Evolutionary conservation across 1,139 yeast genomes (phyloP).

Genomic region (Suhomyces ambrosiae): DNA sequence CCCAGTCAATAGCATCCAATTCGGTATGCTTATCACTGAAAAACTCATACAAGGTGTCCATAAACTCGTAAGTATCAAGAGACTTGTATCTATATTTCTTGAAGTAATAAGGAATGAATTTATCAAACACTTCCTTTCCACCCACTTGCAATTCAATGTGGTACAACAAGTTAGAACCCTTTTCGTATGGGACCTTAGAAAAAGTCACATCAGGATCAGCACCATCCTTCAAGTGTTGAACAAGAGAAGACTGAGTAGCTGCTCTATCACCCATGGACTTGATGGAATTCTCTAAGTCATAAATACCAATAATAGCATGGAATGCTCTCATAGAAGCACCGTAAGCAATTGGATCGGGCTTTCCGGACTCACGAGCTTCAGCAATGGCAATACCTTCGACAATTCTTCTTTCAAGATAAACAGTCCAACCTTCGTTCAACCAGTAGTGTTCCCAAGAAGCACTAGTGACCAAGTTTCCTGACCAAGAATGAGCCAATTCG

Average conservation of each 20-base stretch:
- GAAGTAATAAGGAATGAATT: constrained; percentile 79
- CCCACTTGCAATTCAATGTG: constrained; percentile 66
- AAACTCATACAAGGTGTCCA: constrained; percentile 71
- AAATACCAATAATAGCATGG: constrained; percentile 87
- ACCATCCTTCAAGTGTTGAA: constrained; percentile 66
- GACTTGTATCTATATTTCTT: constrained; percentile 66
- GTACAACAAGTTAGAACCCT: constrained; percentile 80
- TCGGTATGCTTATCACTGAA: constrained; percentile 48
- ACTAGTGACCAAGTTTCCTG: constrained; percentile 87
- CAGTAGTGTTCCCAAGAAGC: constrained; percentile 93
- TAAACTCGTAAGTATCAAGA: constrained; percentile 78
- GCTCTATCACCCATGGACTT: constrained; percentile 58
- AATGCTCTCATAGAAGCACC: constrained; percentile 81
- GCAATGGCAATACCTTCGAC: constrained; percentile 53
- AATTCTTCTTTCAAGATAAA: constrained; percentile 84
- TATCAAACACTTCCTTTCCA: constrained; percentile 65
- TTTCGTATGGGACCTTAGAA: constrained; percentile 87
- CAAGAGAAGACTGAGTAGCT: constrained; percentile 61
- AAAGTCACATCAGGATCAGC: constrained; percentile 89
- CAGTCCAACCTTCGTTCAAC: constrained; percentile 97
- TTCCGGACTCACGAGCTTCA: constrained; percentile 17
- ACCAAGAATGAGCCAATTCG: constrained; percentile 91
- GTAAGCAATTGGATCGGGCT: constrained; percentile 34
- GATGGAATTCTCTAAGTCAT: constrained; percentile 69
- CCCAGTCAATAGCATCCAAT: constrained; percentile 78